These are phyloP conservation scores for Typha latifolia DNA, from an alignment of 176 grass and related monocot genomes.

Conservation along the genomic window DNA sequence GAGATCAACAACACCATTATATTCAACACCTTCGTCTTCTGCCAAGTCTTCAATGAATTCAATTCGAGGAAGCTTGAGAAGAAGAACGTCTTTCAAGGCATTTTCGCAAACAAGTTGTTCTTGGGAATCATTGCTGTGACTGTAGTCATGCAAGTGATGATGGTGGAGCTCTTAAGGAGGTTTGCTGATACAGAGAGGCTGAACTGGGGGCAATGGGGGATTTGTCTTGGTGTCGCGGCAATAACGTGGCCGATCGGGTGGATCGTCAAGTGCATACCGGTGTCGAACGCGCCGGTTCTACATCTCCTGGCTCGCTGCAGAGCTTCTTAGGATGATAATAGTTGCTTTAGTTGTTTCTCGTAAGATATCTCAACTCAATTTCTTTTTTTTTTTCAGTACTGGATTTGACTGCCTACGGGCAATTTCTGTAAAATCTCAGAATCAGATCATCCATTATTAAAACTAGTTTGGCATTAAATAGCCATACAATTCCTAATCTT, in stretches of 20 bases:
- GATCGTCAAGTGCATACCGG: constrained; percentile 64
- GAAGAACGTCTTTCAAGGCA: constrained; percentile 69
- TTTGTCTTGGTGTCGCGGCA: constrained; percentile 53
- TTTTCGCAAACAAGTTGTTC: constrained; percentile 62
- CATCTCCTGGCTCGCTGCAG: constrained; percentile 6
- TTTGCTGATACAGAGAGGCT: constrained; percentile 80
- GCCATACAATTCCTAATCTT: too few relatives aligned
- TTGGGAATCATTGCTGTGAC: constrained; percentile 56
- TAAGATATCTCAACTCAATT: not conserved
- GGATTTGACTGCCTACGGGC: too few relatives aligned
- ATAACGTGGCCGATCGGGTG: constrained; percentile 76
- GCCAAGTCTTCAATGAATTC: constrained; percentile 96
- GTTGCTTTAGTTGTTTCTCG: not conserved
- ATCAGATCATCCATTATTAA: too few relatives aligned
- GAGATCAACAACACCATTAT: constrained; percentile 64
- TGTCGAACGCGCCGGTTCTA: constrained; percentile 18
- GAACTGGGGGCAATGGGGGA: constrained; percentile 46
- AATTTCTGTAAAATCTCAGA: too few relatives aligned
- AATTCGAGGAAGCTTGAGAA: constrained; percentile 64
- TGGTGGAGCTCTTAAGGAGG: constrained; percentile 76
- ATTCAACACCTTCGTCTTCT: constrained; percentile 89
- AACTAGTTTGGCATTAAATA: too few relatives aligned
- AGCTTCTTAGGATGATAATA: not conserved
- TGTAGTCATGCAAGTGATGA: constrained; percentile 49
- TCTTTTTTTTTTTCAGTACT: not conserved